Conservation (phyloP, 441 rosid species). For the Adansonia madagascariensis region DNA sequence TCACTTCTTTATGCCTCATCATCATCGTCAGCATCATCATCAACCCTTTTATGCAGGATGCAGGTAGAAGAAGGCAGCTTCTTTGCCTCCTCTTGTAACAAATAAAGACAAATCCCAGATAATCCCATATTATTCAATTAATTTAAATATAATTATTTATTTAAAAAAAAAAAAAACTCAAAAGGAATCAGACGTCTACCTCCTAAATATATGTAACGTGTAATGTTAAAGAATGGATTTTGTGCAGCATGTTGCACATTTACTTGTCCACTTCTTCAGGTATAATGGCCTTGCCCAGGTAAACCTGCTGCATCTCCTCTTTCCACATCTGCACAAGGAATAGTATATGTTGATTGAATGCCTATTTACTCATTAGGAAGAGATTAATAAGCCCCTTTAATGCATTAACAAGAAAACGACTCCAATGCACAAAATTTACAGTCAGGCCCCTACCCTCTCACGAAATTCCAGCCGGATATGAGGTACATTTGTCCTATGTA, state of each 20-base stretch:
- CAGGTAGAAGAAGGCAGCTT: not conserved
- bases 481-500: conserved; percentile 93
- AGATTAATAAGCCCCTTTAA: not conserved
- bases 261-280: conserved; percentile 67
- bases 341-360: not conserved
- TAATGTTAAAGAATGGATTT: conserved; percentile 10
- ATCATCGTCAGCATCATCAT: not conserved
- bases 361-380: not conserved
- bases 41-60: not conserved
- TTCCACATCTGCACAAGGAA: conserved; percentile 76
- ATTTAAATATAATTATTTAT: not conserved
- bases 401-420: not conserved
- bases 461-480: conserved; percentile 96
- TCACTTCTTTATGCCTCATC: conserved; percentile 9
- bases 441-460: conserved; percentile 55
- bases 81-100: conserved; percentile 27
- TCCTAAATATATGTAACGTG: not conserved
- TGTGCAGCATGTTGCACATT: conserved; percentile 21
- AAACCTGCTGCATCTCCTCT: conserved; percentile 91
- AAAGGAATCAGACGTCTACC: conserved; percentile 27
- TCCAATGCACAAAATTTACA: not conserved
- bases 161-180: not conserved
- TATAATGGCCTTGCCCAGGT: conserved; percentile 62
- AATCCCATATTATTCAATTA: not conserved
- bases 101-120: not conserved